phyloP scores from a whole-genome alignment of 2,329 filamentous ascomycete species.

The Chaetomium olivaceum region DNA sequence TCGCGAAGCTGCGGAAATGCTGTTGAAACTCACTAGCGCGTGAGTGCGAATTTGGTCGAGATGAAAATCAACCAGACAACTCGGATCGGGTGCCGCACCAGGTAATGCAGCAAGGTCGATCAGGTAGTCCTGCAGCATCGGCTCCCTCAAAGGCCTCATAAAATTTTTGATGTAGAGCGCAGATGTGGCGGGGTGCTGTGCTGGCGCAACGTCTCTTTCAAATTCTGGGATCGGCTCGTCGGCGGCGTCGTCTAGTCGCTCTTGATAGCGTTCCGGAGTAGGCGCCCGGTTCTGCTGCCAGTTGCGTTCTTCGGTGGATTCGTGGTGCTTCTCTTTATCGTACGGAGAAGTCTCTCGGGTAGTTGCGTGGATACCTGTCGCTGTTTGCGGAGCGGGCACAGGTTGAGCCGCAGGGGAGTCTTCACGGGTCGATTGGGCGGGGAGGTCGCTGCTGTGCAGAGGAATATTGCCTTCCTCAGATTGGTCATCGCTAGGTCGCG shows the following conservation, averaged over 20 bases:
- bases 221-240: constrained; percentile 19
- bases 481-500: constrained; percentile 25
- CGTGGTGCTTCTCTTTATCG: constrained; percentile 3
- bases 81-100: constrained; percentile 50
- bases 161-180: constrained; percentile 88
- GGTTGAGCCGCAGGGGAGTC: neutral
- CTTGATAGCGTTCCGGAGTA: neutral
- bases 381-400: neutral
- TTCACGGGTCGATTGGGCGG: neutral
- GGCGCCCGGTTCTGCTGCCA: neutral
- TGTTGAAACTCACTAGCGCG: constrained; percentile 74
- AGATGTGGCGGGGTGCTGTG: constrained; percentile 70
- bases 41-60: constrained; percentile 87
- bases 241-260: neutral
- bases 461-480: neutral
- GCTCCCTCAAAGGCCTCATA: constrained; percentile 78
- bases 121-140: constrained; percentile 68
- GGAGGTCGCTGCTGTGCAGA: neutral
- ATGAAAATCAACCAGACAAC: constrained; percentile 68
- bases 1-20: constrained; percentile 68
- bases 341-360: neutral
- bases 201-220: constrained; percentile 46
- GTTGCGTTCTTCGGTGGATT: neutral
- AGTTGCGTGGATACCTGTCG: neutral
- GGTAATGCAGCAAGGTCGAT: constrained; percentile 65